Base-by-base conservation (phyloP, 371 early-diverging fungal species). In the Caulochytrium protostelioides region DNA sequence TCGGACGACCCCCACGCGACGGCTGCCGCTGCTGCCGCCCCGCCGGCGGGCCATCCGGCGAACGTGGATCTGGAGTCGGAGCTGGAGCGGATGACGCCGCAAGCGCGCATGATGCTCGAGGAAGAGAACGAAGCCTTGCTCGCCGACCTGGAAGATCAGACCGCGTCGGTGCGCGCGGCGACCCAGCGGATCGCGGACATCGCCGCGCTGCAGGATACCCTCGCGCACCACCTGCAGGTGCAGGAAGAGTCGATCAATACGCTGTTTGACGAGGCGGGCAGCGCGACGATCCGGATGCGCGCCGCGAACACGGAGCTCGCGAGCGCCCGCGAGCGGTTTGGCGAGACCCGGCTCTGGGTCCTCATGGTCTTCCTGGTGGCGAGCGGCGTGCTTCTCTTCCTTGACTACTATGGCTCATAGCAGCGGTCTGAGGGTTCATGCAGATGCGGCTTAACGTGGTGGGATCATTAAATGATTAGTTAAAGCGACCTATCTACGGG, bases 211-310 rank as follows among this genome's bases (percentile, higher is more conserved):
- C 57, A 57, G 15, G 21, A 22, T 9, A 43, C 38, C n/a, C 37
- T 57, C 21, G 41, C 42, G 20, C 40, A 45, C 32, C 50, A 53
- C 12, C 30, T 57, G 6, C 45, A 42, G 28, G 31, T 32, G 9
- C 57, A 57, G 32, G 32, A 41, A 21, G 41, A 50, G 25, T 29
- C 42, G 18, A 57, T 57, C 25, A 38, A 47, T 10, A 8, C 30
- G n/a, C 37, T 57, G n/a, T 46, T 53, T 34, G 46, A 49, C 14
- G 57, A 57, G 4, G 46, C 53, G 16, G 40, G 36, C 37, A 22
- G 35, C 25, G 43, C 45, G 10, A 50, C 44, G 7, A 35, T 43
- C 10, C 23, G 37, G 10, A 31, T 57, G 19, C 15, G 38, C 18
- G 31, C 32, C 3, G 57, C 43, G 5, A 57, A 46, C 28, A 28